Conservation (phyloP, 805 yeast species). For the Geotrichum ghanense region DNA sequence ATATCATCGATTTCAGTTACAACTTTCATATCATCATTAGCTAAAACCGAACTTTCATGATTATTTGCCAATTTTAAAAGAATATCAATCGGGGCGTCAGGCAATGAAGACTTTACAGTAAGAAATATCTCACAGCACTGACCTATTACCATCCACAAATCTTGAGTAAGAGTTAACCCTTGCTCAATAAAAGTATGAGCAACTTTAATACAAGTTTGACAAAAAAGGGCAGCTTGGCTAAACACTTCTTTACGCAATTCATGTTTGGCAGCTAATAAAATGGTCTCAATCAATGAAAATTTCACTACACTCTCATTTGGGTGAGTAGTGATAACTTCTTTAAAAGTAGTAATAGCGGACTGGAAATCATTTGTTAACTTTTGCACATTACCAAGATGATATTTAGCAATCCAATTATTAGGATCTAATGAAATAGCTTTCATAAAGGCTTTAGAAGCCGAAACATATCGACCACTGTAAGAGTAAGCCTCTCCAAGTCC, state of each 20-base stretch:
- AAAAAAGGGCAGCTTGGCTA: constrained; percentile 48
- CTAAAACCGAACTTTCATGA: constrained; percentile 18
- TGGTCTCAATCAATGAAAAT: constrained; percentile 44
- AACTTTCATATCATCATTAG: constrained; percentile 11
- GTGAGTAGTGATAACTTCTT: constrained; percentile 29
- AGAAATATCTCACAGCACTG: constrained; percentile 46
- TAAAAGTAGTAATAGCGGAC: constrained; percentile 41
- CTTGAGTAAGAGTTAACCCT: constrained; percentile 31
- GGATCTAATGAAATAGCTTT: constrained; percentile 48
- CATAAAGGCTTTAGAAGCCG: constrained; percentile 72
- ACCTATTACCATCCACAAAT: constrained; percentile 56
- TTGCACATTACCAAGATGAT: constrained; percentile 55
- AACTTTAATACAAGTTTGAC: constrained; percentile 35
- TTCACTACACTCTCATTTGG: constrained; percentile 43
- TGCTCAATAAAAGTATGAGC: constrained; percentile 29
- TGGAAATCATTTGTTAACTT: constrained; percentile 56
- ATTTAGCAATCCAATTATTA: constrained; percentile 48
- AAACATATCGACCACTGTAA: constrained; percentile 74
- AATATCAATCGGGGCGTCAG: constrained; percentile 37
- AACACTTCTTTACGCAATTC: constrained; percentile 50
- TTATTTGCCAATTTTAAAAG: background rate
- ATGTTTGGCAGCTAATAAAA: constrained; percentile 41
- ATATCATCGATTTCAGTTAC: constrained; percentile 3
- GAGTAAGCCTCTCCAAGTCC: constrained; percentile 96
- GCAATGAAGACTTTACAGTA: constrained; percentile 41